Percentiles rank a stretch among this genome's conserved stretches.
Conservation (phyloP, 768 basidiomycete genomes). For the Polyporus arcularius region DNA sequence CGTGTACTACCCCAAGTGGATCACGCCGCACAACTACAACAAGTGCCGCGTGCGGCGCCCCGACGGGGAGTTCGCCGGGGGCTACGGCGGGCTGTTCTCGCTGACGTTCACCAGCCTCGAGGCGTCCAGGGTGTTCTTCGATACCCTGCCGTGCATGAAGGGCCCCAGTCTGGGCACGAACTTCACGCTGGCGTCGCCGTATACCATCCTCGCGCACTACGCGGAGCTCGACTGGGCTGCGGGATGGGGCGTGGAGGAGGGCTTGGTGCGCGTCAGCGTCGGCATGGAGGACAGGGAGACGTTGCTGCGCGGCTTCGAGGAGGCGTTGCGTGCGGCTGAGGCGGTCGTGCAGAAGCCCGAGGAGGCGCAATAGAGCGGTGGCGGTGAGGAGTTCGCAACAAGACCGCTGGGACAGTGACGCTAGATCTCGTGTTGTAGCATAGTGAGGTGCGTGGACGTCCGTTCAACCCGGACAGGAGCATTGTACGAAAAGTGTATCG, state of each 20-base stretch:
- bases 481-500: background rate
- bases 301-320: slow-evolving; percentile 59
- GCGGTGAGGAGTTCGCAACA: too few species aligned
- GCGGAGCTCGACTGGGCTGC: slow-evolving; percentile 90
- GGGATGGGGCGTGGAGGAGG: slow-evolving; percentile 79
- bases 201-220: slow-evolving; percentile 90
- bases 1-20: slow-evolving; percentile 89
- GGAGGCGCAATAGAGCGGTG: background rate
- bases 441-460: background rate
- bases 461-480: slow-evolving; percentile 2
- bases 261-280: slow-evolving; percentile 86
- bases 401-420: background rate
- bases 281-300: slow-evolving; percentile 75
- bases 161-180: slow-evolving; percentile 94
- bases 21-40: slow-evolving; percentile 70
- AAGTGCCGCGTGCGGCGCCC: slow-evolving; percentile 51
- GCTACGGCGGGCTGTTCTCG: slow-evolving; percentile 87
- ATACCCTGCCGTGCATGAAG: slow-evolving; percentile 79
- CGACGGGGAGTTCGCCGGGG: slow-evolving; percentile 37
- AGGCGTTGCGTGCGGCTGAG: slow-evolving; percentile 77
- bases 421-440: background rate
- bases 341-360: slow-evolving; percentile 9
- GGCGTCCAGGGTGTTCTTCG: slow-evolving; percentile 81
- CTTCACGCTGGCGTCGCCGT: slow-evolving; percentile 94
- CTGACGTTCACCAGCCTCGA: slow-evolving; percentile 72